phyloP scores from a whole-genome alignment of 139 green algal genomes.

The Chlorella vulgaris region DNA sequence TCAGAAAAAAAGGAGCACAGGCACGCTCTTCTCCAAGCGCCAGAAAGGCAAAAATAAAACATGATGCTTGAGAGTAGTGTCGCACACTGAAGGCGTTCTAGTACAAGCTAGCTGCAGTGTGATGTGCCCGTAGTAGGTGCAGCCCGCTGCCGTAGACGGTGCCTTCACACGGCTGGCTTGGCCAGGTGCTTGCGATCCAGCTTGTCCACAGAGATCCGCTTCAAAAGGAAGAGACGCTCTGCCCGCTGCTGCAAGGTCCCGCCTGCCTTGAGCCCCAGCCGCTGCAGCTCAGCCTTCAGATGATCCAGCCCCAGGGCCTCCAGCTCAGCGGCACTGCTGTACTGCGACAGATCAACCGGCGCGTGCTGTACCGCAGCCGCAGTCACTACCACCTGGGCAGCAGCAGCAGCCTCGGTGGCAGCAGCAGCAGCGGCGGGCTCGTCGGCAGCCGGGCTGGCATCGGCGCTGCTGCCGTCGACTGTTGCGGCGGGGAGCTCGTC shows the following conservation, averaged over 20 bases:
- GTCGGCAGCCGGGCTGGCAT: background rate
- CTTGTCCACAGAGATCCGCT: conserved; percentile 42
- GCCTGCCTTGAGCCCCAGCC: conserved; percentile 69
- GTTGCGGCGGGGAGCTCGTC: background rate
- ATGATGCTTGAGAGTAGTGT: too few species aligned
- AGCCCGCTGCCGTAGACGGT: too few species aligned
- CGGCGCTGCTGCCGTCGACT: background rate
- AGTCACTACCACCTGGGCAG: background rate
- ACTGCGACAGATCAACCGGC: conserved; percentile 38
- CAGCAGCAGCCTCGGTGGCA: background rate
- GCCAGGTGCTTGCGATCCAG: conserved; percentile 51
- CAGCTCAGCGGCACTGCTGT: conserved; percentile 51
- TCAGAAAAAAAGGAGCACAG: too few species aligned
- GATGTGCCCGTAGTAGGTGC: too few species aligned
- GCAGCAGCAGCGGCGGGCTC: background rate
- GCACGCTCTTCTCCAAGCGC: too few species aligned
- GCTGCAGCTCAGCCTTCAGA: conserved; percentile 50
- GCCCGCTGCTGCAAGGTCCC: conserved; percentile 68
- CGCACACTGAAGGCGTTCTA: too few species aligned
- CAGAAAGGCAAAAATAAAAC: too few species aligned
- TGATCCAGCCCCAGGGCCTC: conserved; percentile 42
- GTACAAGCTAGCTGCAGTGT: too few species aligned
- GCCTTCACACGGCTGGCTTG: conserved; percentile 2
- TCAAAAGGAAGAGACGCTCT: conserved; percentile 65
- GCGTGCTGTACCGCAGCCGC: background rate